These are phyloP conservation scores for Fusarium sp. DNA, from an alignment of 2,329 filamentous ascomycete genomes.

Conservation along the genomic window DNA sequence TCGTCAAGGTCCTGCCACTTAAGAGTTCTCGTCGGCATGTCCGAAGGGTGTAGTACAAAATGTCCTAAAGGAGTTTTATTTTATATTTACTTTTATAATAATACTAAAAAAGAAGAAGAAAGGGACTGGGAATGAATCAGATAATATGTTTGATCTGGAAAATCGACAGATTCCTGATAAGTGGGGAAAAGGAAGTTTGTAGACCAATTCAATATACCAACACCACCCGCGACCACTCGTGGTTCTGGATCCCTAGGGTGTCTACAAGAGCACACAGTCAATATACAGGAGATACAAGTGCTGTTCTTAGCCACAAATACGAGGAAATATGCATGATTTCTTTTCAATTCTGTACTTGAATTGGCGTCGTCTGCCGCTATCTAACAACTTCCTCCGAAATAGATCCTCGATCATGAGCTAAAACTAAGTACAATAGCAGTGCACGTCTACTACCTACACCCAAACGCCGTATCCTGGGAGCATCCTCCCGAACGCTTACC, in stretches of 20 bases:
- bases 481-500: slow-evolving; percentile 28
- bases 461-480: slow-evolving; percentile 41
- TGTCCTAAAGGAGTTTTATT: background rate
- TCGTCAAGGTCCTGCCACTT: background rate
- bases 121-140: background rate
- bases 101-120: background rate
- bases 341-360: background rate
- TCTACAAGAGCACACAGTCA: background rate
- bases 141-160: background rate
- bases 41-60: background rate
- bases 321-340: background rate
- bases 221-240: background rate
- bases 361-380: slow-evolving; percentile 3
- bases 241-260: background rate
- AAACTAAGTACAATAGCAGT: slow-evolving; percentile 23
- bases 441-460: slow-evolving; percentile 36
- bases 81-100: background rate
- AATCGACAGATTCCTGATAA: background rate
- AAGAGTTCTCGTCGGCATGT: background rate
- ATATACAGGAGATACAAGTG: background rate
- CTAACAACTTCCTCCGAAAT: slow-evolving; percentile 21
- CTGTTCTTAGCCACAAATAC: background rate
- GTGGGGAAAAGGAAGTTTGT: background rate
- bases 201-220: background rate
- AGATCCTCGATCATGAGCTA: slow-evolving; percentile 21